Base-by-base conservation (phyloP, 768 basidiomycete species). In the Tricholomella constricta region DNA sequence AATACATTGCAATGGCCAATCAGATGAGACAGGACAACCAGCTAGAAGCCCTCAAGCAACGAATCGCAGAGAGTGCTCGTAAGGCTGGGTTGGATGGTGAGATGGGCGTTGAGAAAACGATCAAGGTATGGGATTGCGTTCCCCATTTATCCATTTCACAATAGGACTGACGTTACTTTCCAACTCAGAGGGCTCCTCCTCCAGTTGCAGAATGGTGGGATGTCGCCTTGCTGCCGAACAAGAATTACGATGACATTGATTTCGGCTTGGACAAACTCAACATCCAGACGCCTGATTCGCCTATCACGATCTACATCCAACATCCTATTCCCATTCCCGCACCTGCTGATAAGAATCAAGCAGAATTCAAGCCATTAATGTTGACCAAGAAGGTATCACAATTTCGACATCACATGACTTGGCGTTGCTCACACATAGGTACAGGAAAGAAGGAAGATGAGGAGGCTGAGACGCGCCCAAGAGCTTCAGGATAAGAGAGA, bases 141-240 rank as follows among this genome's bases (percentile, higher is more conserved):
- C 10, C n/a, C 49, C 36, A 8, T 12, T 3, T 22, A 9, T 7
- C 20, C 8, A 5, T 42, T n/a, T 43, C 2, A 14, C 8, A 25
- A 12, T 9, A 29, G 31, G 4, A 38, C 29, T 44, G 38, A 42
- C 4, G n/a, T 19, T 8, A 34, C 31, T 45, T 22, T 26, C 8
- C 6, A 45, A 37, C 52, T 35, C 60, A 95, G 88, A 80, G 94
- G 38, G 83, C 84, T 49, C 81, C 91, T 1, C 97, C 96, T 6
- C 96, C 96, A 0, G 86, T 83, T 4, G 82, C 87, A 4, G 97
- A 98, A 68, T 99, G 97, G 97, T 99, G 97, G 97, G 97, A 99
- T 70, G 86, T 82, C 19, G 81, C 91, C 0, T 74, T 98, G 12
- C 73, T 99, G 9, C 89, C 91, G 0, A 86, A 77, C 60, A 87